Evolutionary conservation across 1,284 basidiomycete species (phyloP).

Genomic region (Anthracocystis panici-leucophaei): DNA sequence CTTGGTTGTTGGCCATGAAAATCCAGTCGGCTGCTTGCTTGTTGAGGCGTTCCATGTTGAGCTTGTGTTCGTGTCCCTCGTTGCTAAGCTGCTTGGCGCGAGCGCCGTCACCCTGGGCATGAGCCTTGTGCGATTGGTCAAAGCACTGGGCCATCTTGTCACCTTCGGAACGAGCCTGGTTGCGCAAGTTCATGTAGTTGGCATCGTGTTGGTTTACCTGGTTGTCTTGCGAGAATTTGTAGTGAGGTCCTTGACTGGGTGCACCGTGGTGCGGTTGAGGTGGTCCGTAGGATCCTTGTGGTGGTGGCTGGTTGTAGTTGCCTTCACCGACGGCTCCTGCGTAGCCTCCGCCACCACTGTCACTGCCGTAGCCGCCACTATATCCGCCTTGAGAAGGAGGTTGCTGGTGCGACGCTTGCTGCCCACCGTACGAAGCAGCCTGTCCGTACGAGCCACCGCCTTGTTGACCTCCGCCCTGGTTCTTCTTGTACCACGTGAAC

Average conservation of each 20-base stretch:
- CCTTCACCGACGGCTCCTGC: conserved; percentile 30
- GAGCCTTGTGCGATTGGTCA: conserved; percentile 73
- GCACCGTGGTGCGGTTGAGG: conserved; percentile 40
- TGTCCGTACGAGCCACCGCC: conserved; percentile 29
- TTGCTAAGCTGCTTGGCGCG: conserved; percentile 85
- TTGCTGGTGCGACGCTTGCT: conserved; percentile 20
- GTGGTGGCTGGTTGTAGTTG: conserved; percentile 45
- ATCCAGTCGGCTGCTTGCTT: conserved; percentile 90
- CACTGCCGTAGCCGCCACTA: conserved; percentile 24
- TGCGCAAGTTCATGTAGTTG: conserved; percentile 63
- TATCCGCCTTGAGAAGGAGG: conserved; percentile 16
- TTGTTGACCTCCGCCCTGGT: conserved; percentile 26
- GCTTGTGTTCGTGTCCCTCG: conserved; percentile 84
- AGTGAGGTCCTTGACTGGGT: conserved; percentile 46
- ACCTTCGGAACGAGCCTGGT: conserved; percentile 63
- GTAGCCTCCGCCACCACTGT: conserved; percentile 19
- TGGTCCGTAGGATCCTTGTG: conserved; percentile 54
- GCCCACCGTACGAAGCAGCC: conserved; percentile 19
- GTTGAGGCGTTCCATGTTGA: conserved; percentile 84
- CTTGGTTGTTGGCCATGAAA: conserved; percentile 73
- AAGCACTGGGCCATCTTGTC: conserved; percentile 66
- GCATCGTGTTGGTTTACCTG: conserved; percentile 67
- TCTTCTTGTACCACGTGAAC: conserved; percentile 58
- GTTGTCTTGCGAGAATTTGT: conserved; percentile 58
- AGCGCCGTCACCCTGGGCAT: conserved; percentile 79